Evolutionary conservation across 2,329 filamentous ascomycete genomes (phyloP).

Genomic region (Cryphonectria parasitica): DNA sequence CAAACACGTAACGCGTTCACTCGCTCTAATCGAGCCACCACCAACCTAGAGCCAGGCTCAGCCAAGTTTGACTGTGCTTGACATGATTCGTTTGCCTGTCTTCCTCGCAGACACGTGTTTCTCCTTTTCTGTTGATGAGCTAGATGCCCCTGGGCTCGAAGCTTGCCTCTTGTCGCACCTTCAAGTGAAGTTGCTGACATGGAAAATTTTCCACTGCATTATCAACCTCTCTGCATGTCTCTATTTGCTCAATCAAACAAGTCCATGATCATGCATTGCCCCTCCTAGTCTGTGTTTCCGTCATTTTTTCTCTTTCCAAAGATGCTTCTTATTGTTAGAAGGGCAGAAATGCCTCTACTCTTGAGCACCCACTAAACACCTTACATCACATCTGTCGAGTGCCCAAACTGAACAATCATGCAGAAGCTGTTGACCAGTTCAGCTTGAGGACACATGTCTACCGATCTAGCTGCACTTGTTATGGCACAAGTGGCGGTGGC

Average conservation of each 20-base stretch:
- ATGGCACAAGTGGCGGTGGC: conserved; percentile 28
- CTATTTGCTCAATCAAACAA: not conserved
- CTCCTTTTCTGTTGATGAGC: not conserved
- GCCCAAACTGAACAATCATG: conserved; percentile 26
- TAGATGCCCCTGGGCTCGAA: not conserved
- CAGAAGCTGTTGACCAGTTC: conserved; percentile 36
- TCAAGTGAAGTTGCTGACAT: not conserved
- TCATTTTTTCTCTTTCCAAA: not conserved
- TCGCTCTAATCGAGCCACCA: conserved; percentile 1
- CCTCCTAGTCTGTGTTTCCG: not conserved
- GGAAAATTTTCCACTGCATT: not conserved
- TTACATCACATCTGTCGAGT: not conserved
- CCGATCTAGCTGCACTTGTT: conserved; percentile 29
- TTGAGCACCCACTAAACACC: not conserved
- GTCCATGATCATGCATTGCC: not conserved
- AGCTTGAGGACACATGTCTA: conserved; percentile 47
- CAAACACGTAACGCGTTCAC: not conserved
- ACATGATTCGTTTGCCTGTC: not conserved
- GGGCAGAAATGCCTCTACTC: not conserved
- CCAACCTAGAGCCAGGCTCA: not conserved
- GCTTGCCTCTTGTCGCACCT: not conserved
- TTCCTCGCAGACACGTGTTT: not conserved
- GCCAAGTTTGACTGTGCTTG: not conserved
- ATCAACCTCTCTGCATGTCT: not conserved
- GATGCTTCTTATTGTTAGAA: not conserved